phyloP scores from a whole-genome alignment of 2,329 filamentous ascomycete species.

The Sclerotinia spermophila region DNA sequence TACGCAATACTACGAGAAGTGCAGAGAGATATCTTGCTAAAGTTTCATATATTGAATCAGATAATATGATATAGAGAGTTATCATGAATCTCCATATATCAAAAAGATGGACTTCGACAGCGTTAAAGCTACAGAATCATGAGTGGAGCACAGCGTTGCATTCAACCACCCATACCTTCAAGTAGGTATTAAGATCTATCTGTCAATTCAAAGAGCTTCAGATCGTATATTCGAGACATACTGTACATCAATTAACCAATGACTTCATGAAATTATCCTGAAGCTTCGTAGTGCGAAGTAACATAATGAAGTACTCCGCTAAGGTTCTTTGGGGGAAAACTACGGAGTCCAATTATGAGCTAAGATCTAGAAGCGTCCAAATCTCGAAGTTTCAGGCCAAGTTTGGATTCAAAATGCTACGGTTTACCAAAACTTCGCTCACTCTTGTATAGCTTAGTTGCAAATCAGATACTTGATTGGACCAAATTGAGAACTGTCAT shows the following conservation, averaged over 20 bases:
- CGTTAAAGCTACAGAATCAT: background rate
- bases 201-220: background rate
- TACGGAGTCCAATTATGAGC: too few species aligned
- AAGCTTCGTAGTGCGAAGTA: background rate
- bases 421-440: too few species aligned
- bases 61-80: accelerated
- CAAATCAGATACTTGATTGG: too few species aligned
- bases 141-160: background rate
- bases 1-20: background rate
- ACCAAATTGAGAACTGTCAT: background rate
- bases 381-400: too few species aligned
- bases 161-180: background rate
- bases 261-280: background rate
- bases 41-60: background rate
- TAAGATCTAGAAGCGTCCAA: background rate
- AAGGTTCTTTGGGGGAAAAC: background rate
- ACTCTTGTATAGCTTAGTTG: too few species aligned
- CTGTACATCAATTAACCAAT: background rate
- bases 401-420: too few species aligned
- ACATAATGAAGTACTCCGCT: background rate
- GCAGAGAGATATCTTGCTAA: background rate
- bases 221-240: background rate
- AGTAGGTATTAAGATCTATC: background rate
- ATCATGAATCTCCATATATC: background rate
- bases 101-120: background rate